Conservation (phyloP, 441 rosid genomes). For the Kokia cookei region DNA sequence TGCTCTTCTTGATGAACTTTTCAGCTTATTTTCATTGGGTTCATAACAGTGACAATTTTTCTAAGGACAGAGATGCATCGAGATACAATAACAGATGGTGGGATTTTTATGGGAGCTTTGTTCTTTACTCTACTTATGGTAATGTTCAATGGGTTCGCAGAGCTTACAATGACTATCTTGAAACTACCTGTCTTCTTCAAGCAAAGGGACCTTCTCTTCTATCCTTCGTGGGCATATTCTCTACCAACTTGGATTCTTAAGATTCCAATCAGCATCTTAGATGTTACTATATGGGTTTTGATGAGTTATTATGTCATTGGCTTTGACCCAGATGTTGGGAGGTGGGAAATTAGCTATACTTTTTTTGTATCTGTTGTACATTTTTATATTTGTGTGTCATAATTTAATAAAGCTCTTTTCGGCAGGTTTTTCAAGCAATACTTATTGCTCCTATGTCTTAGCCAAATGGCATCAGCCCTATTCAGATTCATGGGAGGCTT, state of each 20-base stretch:
- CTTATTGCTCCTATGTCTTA: constrained; percentile 32
- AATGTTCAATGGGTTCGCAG: constrained; percentile 79
- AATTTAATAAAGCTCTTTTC: constrained; percentile 1
- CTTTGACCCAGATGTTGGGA: constrained; percentile 40
- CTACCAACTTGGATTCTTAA: constrained; percentile 77
- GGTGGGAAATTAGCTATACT: constrained; percentile 24
- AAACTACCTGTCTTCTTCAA: constrained; percentile 88
- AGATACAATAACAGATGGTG: constrained; percentile 54
- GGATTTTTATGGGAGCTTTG: constrained; percentile 56
- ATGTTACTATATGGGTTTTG: constrained; percentile 60
- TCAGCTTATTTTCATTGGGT: constrained; percentile 51
- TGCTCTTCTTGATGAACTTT: neutral
- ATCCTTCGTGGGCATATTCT: constrained; percentile 88
- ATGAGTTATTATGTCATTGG: constrained; percentile 74
- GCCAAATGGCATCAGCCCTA: constrained; percentile 57
- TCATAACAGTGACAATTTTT: constrained; percentile 54
- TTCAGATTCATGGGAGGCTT: constrained; percentile 50
- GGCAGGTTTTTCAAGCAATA: constrained; percentile 56
- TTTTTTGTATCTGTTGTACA: neutral
- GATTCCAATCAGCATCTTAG: constrained; percentile 61
- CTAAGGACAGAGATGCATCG: constrained; percentile 57
- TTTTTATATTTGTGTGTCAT: neutral
- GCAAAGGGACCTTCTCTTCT: constrained; percentile 82
- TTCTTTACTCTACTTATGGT: constrained; percentile 41
- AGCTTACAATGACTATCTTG: constrained; percentile 64